Evolutionary conservation across 176 grass and related monocot genomes (phyloP).

Genomic region (Musa itinerans): DNA sequence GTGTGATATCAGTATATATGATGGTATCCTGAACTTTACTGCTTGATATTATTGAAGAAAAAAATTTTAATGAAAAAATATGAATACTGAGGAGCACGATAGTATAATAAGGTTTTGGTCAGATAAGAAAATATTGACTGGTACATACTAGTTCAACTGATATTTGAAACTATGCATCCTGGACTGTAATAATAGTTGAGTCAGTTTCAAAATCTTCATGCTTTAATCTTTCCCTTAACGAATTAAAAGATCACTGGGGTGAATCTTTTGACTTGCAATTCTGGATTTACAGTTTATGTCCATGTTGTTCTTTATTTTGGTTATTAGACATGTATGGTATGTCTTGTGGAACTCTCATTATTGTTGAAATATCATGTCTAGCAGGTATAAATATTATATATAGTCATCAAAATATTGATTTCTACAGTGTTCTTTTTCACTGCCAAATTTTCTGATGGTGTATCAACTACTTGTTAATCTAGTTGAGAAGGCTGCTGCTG

Average conservation of each 20-base stretch:
- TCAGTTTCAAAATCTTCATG: neutral
- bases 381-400: neutral
- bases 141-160: too few species aligned
- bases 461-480: constrained; percentile 15
- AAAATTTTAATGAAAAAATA: too few species aligned
- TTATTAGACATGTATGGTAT: neutral
- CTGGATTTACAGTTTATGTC: neutral
- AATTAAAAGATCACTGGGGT: neutral
- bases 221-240: neutral
- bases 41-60: too few species aligned
- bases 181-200: neutral
- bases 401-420: neutral
- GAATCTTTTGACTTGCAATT: neutral
- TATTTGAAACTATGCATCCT: too few species aligned
- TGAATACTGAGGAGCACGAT: too few species aligned
- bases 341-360: neutral
- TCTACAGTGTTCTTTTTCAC: neutral
- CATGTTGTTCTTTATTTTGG: neutral
- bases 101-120: too few species aligned
- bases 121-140: too few species aligned
- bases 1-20: too few species aligned
- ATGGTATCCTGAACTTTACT: too few species aligned
- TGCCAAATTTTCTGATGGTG: neutral
- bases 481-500: constrained; percentile 95
- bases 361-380: constrained; percentile 2